Base-by-base conservation (phyloP, 139 green algal genomes). In the Coccomyxa sp. region DNA sequence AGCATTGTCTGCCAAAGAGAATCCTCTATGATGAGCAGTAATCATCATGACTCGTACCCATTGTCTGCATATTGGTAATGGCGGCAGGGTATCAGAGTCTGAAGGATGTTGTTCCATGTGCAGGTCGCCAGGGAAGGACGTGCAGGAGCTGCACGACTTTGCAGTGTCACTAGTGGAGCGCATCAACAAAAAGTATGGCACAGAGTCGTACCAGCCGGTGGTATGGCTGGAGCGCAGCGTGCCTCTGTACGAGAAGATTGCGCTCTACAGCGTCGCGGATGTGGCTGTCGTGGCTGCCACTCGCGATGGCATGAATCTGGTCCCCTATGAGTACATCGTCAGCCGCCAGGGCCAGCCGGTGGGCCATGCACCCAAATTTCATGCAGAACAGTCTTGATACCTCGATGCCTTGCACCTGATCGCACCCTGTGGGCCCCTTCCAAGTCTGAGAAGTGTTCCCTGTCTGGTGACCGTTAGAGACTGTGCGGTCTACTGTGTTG, bases 241-340 rank as follows among this genome's bases (percentile, higher is more conserved):
- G 84, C 94, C 95, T 23, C 89, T 99, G 82, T 94, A 98, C 81
- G 97, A 99, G 88, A 90, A 90, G 71, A 97, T 98, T 45, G 97
- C 97, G 0, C 94, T 98, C 77, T 98, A 97, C 86, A 89, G 84
- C 16, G 86, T 95, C 32, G 91, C 92, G 23, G 94, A 98, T 79
- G 91, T 92, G 71, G 92, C 87, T 27, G 94, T 99, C 14, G 95
- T 99, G 13, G 98, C 96, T 0, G 95, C 95, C 67, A 97, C 94
- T 32, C 91, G 96, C 15, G 95, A 98, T 79, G 96, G 96, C 84
- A 98, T 99, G 95, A 99, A 99, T 89, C 93, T 99, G 81, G 89
- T 96, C 63, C 96, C 96, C 13, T 99, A 99, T 85, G 97, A 99
- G 91, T 99, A 99, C 87, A 92, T 99, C n/a, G 94, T 97, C 23